Percentiles rank a stretch among this genome's conserved stretches.
phyloP scores from a whole-genome alignment of 2,329 filamentous ascomycete species.

The Thielaviopsis euricoi region DNA sequence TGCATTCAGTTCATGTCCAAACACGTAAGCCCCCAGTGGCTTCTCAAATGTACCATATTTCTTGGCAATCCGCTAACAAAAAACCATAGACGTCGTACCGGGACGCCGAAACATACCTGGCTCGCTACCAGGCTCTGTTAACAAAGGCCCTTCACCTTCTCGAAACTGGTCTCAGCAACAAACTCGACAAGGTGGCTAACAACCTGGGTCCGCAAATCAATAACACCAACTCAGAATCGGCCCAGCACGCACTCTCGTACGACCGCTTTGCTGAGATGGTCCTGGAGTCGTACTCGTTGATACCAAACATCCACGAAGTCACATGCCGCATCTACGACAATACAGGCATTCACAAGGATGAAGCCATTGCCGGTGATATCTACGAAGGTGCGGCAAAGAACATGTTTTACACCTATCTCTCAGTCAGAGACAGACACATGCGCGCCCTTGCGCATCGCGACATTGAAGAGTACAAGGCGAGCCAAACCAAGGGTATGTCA shows the following conservation, averaged over 20 bases:
- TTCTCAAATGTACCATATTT: background rate
- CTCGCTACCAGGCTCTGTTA: conserved; percentile 70
- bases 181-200: conserved; percentile 34
- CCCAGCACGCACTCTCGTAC: conserved; percentile 41
- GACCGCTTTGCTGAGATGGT: conserved; percentile 43
- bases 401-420: conserved; percentile 37
- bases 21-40: conserved; percentile 40
- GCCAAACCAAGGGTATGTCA: conserved; percentile 31
- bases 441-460: conserved; percentile 36
- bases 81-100: conserved; percentile 53
- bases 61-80: conserved; percentile 12
- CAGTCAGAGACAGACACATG: conserved; percentile 35
- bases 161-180: conserved; percentile 37
- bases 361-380: conserved; percentile 30
- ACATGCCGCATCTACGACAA: conserved; percentile 35
- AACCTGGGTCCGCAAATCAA: conserved; percentile 39
- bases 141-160: conserved; percentile 47
- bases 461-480: conserved; percentile 32
- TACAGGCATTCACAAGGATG: conserved; percentile 28
- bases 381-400: conserved; percentile 38
- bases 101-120: conserved; percentile 74
- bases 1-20: conserved; percentile 86
- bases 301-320: conserved; percentile 38
- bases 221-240: conserved; percentile 40
- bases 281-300: conserved; percentile 36